These are phyloP conservation scores for Pigoraptor vietnamica DNA, from an alignment of 78 protist genomes.

Conservation along the genomic window DNA sequence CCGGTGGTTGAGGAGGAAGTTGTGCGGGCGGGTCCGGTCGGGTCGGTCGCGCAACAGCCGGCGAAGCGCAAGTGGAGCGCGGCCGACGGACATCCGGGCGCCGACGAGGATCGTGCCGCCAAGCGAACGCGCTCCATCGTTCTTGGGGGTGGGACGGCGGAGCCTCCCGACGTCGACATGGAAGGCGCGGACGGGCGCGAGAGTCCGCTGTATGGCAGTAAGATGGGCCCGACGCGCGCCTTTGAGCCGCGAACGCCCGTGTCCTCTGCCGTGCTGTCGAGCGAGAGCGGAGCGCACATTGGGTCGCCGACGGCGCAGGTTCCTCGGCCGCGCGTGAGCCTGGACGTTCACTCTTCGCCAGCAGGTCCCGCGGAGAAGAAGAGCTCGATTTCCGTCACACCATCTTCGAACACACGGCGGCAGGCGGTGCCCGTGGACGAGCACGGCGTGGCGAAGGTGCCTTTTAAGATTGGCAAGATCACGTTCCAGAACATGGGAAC, in stretches of 20 bases:
- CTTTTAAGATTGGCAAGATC: neutral
- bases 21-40: too few relatives aligned
- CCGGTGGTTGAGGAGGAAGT: too few relatives aligned
- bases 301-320: too few relatives aligned
- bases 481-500: neutral
- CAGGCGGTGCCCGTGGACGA: neutral
- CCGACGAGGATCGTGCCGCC: neutral
- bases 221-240: too few relatives aligned
- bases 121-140: neutral
- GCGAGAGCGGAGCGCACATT: too few relatives aligned
- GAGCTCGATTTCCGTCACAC: neutral
- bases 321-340: too few relatives aligned
- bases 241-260: too few relatives aligned
- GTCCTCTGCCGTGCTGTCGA: too few relatives aligned
- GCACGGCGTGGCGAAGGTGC: neutral
- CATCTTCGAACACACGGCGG: neutral
- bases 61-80: neutral
- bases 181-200: too few relatives aligned
- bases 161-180: too few relatives aligned
- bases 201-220: too few relatives aligned
- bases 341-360: too few relatives aligned
- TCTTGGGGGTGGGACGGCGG: neutral
- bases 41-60: neutral
- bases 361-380: neutral
- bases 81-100: neutral